These are phyloP conservation scores for Oryza australiensis DNA, from an alignment of 176 grass and related monocot species.

Conservation along the genomic window DNA sequence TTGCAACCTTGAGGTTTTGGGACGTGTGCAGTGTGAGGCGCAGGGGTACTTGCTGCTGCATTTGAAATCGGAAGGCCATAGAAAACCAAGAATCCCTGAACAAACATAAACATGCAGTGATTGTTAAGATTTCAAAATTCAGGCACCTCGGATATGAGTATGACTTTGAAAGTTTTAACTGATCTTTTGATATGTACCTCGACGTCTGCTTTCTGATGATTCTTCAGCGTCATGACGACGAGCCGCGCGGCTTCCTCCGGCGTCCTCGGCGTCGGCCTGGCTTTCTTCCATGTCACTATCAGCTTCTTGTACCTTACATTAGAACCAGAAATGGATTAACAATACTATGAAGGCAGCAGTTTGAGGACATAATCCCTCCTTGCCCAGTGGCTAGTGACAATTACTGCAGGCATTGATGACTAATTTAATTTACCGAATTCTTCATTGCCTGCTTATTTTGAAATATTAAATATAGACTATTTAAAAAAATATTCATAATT, in stretches of 20 bases:
- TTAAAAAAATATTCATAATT: too few species aligned
- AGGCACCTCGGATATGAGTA: background rate
- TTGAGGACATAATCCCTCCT: background rate
- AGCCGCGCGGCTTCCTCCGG: slow-evolving; percentile 68
- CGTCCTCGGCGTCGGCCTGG: slow-evolving; percentile 72
- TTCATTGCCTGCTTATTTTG: too few species aligned
- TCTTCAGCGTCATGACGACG: slow-evolving; percentile 82
- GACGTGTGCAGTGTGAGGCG: slow-evolving; percentile 13
- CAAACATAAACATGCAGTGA: slow-evolving; percentile 10
- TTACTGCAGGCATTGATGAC: background rate
- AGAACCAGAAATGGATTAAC: background rate
- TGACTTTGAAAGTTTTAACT: background rate
- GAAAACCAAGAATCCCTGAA: slow-evolving; percentile 71
- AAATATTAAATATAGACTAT: too few species aligned
- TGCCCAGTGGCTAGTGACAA: background rate
- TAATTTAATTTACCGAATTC: background rate
- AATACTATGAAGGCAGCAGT: background rate
- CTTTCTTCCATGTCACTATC: slow-evolving; percentile 76
- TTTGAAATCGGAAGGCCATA: slow-evolving; percentile 71
- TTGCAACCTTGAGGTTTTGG: slow-evolving; percentile 65
- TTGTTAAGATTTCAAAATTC: background rate
- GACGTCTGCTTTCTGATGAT: slow-evolving; percentile 88
- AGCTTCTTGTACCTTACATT: slow-evolving; percentile 82
- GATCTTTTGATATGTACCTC: slow-evolving; percentile 46
- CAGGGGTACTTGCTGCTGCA: background rate